Evolutionary conservation across 345 rosid genomes (phyloP).

Genomic region (Dovyalis caffra): DNA sequence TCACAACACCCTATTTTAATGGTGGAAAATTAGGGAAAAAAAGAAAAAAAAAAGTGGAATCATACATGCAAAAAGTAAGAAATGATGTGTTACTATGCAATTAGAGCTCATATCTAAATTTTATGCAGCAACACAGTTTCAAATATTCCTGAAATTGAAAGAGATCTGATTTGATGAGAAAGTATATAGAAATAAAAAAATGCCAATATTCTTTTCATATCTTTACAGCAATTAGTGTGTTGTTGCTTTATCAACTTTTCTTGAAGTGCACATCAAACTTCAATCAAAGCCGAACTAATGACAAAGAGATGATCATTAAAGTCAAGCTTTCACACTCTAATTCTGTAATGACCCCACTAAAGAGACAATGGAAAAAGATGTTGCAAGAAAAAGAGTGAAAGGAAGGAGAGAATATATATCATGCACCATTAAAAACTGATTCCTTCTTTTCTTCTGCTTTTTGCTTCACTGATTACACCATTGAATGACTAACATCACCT

Average conservation of each 20-base stretch:
- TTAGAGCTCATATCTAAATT: background rate
- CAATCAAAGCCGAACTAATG: constrained; percentile 1
- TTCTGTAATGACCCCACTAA: background rate
- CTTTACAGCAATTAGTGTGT: constrained; percentile 7
- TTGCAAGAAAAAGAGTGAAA: background rate
- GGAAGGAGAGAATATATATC: background rate
- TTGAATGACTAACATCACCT: background rate
- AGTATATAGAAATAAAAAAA: background rate
- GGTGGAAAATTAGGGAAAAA: background rate
- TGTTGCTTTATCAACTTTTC: background rate
- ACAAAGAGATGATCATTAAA: background rate
- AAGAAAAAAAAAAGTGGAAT: constrained; percentile 1
- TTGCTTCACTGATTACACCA: background rate
- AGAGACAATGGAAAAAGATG: background rate
- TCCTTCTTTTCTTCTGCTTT: background rate
- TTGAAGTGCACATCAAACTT: background rate
- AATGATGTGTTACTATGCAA: background rate
- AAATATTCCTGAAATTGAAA: background rate
- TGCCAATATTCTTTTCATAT: constrained; percentile 10
- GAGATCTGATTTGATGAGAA: constrained; percentile 14
- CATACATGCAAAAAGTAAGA: background rate
- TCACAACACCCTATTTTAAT: constrained; percentile 5
- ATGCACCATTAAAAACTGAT: constrained; percentile 5
- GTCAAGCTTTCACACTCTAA: constrained; percentile 19
- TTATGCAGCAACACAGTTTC: background rate